These are phyloP conservation scores for Leishmania guyanensis DNA, from an alignment of 208 protist genomes.

Conservation along the genomic window DNA sequence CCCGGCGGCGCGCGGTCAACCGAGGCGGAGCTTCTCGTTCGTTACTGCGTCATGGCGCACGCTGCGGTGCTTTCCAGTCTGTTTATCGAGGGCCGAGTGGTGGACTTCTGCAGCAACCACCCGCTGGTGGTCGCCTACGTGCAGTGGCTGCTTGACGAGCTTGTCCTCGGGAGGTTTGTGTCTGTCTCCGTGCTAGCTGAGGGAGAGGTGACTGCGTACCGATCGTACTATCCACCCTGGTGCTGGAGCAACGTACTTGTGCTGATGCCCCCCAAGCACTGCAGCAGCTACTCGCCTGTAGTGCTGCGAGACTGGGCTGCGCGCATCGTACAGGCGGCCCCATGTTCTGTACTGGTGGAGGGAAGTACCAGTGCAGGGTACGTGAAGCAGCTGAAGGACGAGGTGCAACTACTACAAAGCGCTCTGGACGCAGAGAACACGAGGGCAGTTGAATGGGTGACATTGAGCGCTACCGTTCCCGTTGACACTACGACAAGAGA, in stretches of 20 bases:
- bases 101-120: conserved; percentile 55
- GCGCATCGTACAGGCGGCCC: conserved; percentile 49
- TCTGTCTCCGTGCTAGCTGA: conserved; percentile 15
- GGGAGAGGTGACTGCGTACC: conserved; percentile 4
- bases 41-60: conserved; percentile 68
- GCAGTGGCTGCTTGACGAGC: conserved; percentile 55
- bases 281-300: conserved; percentile 14
- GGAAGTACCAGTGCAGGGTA: conserved; percentile 10
- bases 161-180: conserved; percentile 44
- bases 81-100: conserved; percentile 73
- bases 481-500: neutral
- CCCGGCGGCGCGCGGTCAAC: neutral
- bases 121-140: conserved; percentile 53
- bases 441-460: conserved; percentile 19
- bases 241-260: conserved; percentile 44
- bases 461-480: neutral
- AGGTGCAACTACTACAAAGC: conserved; percentile 12
- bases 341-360: conserved; percentile 60
- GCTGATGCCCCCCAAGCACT: conserved; percentile 44
- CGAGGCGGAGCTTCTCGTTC: conserved; percentile 20
- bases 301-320: conserved; percentile 24
- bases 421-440: neutral
- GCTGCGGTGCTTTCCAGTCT: conserved; percentile 65
- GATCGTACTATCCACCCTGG: conserved; percentile 61
- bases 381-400: conserved; percentile 29